Evolutionary conservation across 2,329 filamentous ascomycete species (phyloP).

Genomic region (Botrytis aclada): DNA sequence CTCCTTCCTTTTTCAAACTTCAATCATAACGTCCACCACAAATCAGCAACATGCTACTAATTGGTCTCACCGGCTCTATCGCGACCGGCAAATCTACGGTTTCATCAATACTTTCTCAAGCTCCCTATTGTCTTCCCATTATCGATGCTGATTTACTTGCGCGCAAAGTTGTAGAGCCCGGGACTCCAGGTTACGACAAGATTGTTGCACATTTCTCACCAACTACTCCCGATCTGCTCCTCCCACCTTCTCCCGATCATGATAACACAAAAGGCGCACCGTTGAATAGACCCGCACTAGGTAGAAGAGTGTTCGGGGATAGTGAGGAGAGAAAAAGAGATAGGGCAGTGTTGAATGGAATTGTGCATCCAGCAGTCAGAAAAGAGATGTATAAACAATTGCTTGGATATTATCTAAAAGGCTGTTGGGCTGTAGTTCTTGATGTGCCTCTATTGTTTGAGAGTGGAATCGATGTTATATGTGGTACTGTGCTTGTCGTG

Average conservation of each 20-base stretch:
- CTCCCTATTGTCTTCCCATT: constrained; percentile 83
- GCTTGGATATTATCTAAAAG: constrained; percentile 67
- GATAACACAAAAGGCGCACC: constrained; percentile 65
- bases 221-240: constrained; percentile 80
- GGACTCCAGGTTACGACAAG: constrained; percentile 75
- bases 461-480: constrained; percentile 78
- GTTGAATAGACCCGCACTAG: constrained; percentile 82
- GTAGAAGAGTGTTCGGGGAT: constrained; percentile 80
- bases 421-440: constrained; percentile 84
- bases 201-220: constrained; percentile 80
- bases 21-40: not conserved
- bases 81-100: constrained; percentile 98
- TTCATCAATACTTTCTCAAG: constrained; percentile 72
- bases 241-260: constrained; percentile 53
- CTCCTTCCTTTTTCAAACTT: constrained; percentile 6
- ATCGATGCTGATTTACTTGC: constrained; percentile 93
- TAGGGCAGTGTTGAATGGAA: constrained; percentile 75
- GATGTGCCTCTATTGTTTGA: constrained; percentile 94
- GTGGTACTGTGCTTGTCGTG: constrained; percentile 82
- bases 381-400: constrained; percentile 76
- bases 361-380: constrained; percentile 89
- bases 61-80: constrained; percentile 94
- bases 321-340: constrained; percentile 67
- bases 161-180: constrained; percentile 90
- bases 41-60: constrained; percentile 69